phyloP scores from a whole-genome alignment of 2,329 filamentous ascomycete genomes.

The Ophiosphaerella korrae region DNA sequence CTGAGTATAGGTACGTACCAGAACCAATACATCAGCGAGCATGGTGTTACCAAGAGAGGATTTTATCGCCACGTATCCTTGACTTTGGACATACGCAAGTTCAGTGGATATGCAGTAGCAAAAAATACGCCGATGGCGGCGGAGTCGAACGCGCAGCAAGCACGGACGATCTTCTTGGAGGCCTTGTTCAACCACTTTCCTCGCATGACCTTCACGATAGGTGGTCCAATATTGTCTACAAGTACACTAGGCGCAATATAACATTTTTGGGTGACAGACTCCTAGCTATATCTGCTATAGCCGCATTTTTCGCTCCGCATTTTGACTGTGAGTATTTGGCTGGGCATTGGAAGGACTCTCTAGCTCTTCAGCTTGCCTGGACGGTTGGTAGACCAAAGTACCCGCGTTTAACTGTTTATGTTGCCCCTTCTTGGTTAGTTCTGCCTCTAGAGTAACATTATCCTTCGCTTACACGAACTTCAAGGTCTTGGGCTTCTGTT shows the following conservation, averaged over 20 bases:
- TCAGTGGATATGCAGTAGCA: conserved; percentile 2
- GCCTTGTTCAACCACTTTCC: neutral
- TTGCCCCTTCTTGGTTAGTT: conserved; percentile 1
- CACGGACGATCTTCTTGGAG: neutral
- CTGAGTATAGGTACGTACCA: neutral
- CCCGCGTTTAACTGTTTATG: neutral
- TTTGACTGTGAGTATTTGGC: neutral
- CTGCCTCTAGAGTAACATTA: neutral
- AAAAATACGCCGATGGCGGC: neutral
- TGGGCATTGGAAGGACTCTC: neutral
- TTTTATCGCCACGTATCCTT: neutral
- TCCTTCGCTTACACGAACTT: neutral
- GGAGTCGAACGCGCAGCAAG: neutral
- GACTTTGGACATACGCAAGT: conserved; percentile 3
- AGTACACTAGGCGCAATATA: neutral
- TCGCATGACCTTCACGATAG: neutral
- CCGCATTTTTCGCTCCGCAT: neutral
- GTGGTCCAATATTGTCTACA: neutral
- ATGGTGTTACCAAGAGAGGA: conserved; percentile 1
- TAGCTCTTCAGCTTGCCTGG: neutral
- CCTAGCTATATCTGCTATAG: neutral
- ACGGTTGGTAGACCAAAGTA: neutral
- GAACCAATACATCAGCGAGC: neutral
- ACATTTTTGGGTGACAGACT: neutral
- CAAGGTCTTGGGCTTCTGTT: conserved; percentile 1